Percentiles rank a stretch among this genome's conserved stretches.
Conservation (phyloP, 768 basidiomycete genomes). For the Clavaria fumosa region DNA sequence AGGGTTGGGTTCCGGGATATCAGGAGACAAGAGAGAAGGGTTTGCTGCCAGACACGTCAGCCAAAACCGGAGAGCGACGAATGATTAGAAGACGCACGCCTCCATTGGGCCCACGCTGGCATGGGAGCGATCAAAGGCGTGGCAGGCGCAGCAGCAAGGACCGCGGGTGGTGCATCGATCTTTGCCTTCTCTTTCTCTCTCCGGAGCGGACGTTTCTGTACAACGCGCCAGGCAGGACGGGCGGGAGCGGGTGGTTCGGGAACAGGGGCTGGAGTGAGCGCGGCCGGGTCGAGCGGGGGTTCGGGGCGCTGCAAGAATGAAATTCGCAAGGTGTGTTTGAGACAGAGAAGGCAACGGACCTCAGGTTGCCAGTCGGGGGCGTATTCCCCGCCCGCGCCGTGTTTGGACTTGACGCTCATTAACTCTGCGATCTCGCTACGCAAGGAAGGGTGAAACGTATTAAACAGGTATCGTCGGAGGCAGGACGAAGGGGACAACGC, state of each 20-base stretch:
- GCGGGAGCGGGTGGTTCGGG: constrained; percentile 37
- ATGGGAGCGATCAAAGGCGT: constrained; percentile 34
- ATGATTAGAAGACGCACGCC: too few relatives aligned
- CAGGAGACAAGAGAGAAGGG: constrained; percentile 44
- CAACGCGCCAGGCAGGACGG: constrained; percentile 60
- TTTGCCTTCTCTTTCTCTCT: constrained; percentile 31
- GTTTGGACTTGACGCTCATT: constrained; percentile 71
- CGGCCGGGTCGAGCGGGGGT: constrained; percentile 22
- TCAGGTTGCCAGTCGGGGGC: constrained; percentile 57
- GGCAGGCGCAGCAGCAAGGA: constrained; percentile 27
- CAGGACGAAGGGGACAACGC: constrained; percentile 18
- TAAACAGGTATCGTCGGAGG: too few relatives aligned
- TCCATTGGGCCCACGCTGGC: constrained; percentile 80
- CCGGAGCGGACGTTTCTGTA: constrained; percentile 47
- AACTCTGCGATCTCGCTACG: constrained; percentile 70
- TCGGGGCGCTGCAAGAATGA: constrained; percentile 6
- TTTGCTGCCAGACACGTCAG: too few relatives aligned
- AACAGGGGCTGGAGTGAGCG: constrained; percentile 29
- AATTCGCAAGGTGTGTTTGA: too few relatives aligned
- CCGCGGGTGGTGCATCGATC: constrained; percentile 24
- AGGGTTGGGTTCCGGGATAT: too few relatives aligned
- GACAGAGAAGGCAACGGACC: constrained; percentile 22
- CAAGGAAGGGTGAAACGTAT: background rate
- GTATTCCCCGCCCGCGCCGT: constrained; percentile 67
- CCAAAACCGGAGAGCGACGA: too few relatives aligned